Evolutionary conservation across 257 asterid genomes (phyloP), one percentile per base, ranked within the genome.

Genomic region (Datura wrightii): DNA sequence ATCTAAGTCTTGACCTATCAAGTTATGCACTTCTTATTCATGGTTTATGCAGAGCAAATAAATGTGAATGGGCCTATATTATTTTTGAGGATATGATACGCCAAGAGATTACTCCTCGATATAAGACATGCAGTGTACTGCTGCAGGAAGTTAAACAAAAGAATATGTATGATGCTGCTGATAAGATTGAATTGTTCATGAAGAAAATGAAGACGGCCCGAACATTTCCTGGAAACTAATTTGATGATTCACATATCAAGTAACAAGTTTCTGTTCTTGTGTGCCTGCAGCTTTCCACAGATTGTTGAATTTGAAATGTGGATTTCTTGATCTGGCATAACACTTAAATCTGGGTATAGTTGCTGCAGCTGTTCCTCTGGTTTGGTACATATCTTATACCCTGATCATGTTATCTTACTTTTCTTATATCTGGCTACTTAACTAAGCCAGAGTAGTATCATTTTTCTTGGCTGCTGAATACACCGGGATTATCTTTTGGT

Each of bases 11-110:
- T 83, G 94, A 94, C 88, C 88, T 93, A 87, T 92, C 97, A 16
- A 89, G 97, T 50, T 94, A 91, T 85, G 84, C 95, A 15, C 97
- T 96, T 88, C 86, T 96, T 89, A 94, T 93, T 46, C 97, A 93
- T 78, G 98, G 97, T 41, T 87, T 96, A 15, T 93, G 99, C 91
- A 89, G 91, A 85, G 92, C 88, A 39, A 88, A 89, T 79, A 88
- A 91, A 83, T 88, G 91, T 31, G 93, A 92, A 85, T 71, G 80
- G 86, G 98, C 98, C 0, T 94, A 92, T 88, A 78, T 84, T 83
- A 85, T 93, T 15, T 94, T 93, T 84, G 54, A 81, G 86, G 92
- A 90, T 81, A 94, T 94, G 99, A 79, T 92, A 44, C 87, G 86
- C 80, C 93, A 92, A 83, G 93, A 86, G 83, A 87, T 94, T 79